These are phyloP conservation scores for Talaromyces sp. DNA, from an alignment of 2,329 filamentous ascomycete species.

Conservation along the genomic window DNA sequence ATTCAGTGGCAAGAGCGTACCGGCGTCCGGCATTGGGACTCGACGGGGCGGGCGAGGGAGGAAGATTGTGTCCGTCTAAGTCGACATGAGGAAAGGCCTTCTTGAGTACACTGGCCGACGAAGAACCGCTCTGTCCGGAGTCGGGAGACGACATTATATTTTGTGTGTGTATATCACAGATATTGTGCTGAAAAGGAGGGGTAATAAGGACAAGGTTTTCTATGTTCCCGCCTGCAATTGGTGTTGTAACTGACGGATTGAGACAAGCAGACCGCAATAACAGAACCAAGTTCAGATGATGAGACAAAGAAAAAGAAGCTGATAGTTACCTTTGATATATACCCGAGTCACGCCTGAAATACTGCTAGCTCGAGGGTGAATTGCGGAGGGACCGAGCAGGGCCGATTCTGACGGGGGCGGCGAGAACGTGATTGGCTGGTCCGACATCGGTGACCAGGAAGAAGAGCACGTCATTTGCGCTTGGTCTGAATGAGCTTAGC, in stretches of 20 bases:
- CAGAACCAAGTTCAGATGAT: not conserved
- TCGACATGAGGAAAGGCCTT: constrained; percentile 63
- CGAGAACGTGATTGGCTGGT: constrained; percentile 23
- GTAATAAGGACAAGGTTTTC: not conserved
- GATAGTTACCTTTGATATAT: not conserved
- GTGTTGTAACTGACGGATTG: not conserved
- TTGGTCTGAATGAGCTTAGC: constrained; percentile 9
- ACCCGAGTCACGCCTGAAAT: not conserved
- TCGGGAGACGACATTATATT: constrained; percentile 38
- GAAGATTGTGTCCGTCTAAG: constrained; percentile 77
- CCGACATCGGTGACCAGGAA: constrained; percentile 4
- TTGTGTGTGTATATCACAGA: not conserved
- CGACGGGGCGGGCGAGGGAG: constrained; percentile 88
- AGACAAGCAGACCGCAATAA: not conserved
- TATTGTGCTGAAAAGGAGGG: not conserved
- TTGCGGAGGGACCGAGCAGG: constrained; percentile 15
- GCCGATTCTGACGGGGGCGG: constrained; percentile 1
- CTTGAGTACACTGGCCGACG: constrained; percentile 31
- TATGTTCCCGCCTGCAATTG: not conserved
- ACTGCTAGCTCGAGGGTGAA: not conserved
- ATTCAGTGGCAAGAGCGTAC: constrained; percentile 90
- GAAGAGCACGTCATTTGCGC: constrained; percentile 25
- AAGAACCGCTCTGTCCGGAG: constrained; percentile 24
- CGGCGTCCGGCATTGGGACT: constrained; percentile 80
- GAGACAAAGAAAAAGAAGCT: not conserved